Percentiles rank a stretch among this genome's conserved stretches.
Conservation (phyloP, 179 eudicot species). For the Vitellaria paradoxa region DNA sequence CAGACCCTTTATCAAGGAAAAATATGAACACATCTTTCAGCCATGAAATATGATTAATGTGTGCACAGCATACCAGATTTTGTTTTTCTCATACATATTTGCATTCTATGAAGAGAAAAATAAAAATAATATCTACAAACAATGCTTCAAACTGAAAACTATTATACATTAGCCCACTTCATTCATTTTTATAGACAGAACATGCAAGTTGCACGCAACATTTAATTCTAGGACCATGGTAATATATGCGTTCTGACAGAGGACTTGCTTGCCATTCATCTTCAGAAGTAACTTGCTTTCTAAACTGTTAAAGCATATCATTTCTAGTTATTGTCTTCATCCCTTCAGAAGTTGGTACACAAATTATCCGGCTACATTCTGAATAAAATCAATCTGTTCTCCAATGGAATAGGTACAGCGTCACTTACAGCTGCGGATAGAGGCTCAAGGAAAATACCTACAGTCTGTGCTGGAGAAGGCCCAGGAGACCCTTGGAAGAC, state of each 20-base stretch:
- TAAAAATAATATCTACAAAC: not conserved
- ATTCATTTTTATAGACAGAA: not conserved
- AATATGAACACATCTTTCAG: not conserved
- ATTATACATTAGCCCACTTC: not conserved
- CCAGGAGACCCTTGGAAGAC: conserved; percentile 80
- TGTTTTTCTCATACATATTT: not conserved
- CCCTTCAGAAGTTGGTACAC: not conserved
- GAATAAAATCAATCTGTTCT: not conserved
- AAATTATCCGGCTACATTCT: conserved; percentile 1
- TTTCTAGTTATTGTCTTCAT: not conserved
- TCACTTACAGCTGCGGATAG: conserved; percentile 85
- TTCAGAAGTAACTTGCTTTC: not conserved
- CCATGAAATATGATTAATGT: not conserved
- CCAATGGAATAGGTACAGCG: conserved; percentile 63
- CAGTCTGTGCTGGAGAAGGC: conserved; percentile 91
- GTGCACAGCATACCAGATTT: too few species aligned
- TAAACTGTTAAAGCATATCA: not conserved
- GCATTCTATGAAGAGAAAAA: not conserved
- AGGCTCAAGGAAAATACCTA: conserved; percentile 94
- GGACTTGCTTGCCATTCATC: not conserved
- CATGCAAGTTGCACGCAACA: not conserved
- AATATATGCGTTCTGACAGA: not conserved
- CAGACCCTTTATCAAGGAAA: not conserved
- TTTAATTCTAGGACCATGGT: not conserved
- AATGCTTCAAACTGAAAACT: conserved; percentile 3